Conservation (phyloP, 768 basidiomycete genomes). For the Phlebiopsis gigantea region DNA sequence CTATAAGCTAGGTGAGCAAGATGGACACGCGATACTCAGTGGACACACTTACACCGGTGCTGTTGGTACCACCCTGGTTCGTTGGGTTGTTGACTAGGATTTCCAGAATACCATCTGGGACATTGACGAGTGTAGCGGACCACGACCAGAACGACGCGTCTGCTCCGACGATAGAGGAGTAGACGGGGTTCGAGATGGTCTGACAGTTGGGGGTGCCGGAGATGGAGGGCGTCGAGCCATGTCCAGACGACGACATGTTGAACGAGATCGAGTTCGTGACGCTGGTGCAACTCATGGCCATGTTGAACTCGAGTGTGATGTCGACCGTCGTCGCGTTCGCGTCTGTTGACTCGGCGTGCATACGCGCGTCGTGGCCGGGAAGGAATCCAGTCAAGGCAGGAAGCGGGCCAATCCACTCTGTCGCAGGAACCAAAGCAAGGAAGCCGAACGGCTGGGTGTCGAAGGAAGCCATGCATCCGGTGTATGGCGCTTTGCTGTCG, state of each 20-base stretch:
- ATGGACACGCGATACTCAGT: not conserved
- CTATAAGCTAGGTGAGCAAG: slow-evolving; percentile 27
- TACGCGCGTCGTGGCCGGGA: slow-evolving; percentile 84
- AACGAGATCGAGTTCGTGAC: slow-evolving; percentile 61
- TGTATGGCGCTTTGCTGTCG: slow-evolving; percentile 54
- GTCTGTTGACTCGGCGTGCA: slow-evolving; percentile 40
- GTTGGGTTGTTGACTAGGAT: slow-evolving; percentile 59
- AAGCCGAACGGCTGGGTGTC: slow-evolving; percentile 72
- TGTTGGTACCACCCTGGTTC: slow-evolving; percentile 29
- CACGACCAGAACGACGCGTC: slow-evolving; percentile 63
- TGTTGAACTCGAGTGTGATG: slow-evolving; percentile 76
- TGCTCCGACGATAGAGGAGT: slow-evolving; percentile 47
- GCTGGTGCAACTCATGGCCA: slow-evolving; percentile 65
- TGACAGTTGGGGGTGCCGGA: slow-evolving; percentile 40
- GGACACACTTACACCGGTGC: slow-evolving; percentile 48
- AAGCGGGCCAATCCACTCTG: slow-evolving; percentile 63
- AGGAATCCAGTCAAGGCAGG: slow-evolving; percentile 74
- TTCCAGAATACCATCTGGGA: slow-evolving; percentile 80
- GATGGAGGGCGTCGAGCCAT: slow-evolving; percentile 52
- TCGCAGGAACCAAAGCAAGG: slow-evolving; percentile 70
- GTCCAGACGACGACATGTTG: slow-evolving; percentile 64
- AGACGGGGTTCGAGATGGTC: slow-evolving; percentile 41
- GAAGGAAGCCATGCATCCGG: slow-evolving; percentile 67
- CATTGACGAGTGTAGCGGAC: slow-evolving; percentile 65
- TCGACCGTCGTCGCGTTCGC: slow-evolving; percentile 53